phyloP scores from a whole-genome alignment of 805 yeast species.

The Saccharomyces paradoxus region DNA sequence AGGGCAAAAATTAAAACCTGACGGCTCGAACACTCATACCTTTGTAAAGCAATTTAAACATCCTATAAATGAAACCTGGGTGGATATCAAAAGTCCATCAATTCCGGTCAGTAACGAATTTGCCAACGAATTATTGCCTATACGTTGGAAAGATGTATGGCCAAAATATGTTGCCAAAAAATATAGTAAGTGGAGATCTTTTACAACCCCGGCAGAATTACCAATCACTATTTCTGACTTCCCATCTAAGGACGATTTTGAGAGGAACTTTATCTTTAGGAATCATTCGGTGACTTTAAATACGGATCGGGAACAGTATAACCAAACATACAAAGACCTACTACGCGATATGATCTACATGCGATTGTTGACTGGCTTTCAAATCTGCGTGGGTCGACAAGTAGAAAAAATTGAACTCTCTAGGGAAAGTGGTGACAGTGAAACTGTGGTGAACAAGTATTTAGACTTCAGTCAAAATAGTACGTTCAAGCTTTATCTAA shows the following conservation, averaged over 20 bases:
- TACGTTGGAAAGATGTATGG: conserved; percentile 88
- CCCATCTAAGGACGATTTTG: conserved; percentile 62
- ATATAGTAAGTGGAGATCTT: conserved; percentile 83
- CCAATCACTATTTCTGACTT: conserved; percentile 76
- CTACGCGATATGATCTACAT: conserved; percentile 82
- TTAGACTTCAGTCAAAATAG: conserved; percentile 36
- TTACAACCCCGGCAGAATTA: conserved; percentile 86
- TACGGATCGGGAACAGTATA: conserved; percentile 41
- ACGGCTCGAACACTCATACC: not conserved
- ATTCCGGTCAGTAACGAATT: conserved; percentile 48
- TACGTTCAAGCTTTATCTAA: conserved; percentile 64
- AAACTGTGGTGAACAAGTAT: conserved; percentile 49
- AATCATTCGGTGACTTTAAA: conserved; percentile 72
- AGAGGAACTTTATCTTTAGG: conserved; percentile 66
- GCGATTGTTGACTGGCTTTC: conserved; percentile 81
- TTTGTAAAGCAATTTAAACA: not conserved
- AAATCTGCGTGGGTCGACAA: conserved; percentile 67
- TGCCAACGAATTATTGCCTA: conserved; percentile 51
- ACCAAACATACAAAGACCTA: conserved; percentile 49
- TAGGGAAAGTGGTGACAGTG: conserved; percentile 36
- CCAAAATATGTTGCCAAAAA: conserved; percentile 61
- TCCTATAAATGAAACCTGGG: conserved; percentile 37
- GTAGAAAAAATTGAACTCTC: conserved; percentile 54
- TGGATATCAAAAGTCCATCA: conserved; percentile 70
- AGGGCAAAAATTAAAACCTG: conserved; percentile 2